phyloP scores from a whole-genome alignment of 495 filamentous ascomycete genomes.

The Sordaria brevicollis region DNA sequence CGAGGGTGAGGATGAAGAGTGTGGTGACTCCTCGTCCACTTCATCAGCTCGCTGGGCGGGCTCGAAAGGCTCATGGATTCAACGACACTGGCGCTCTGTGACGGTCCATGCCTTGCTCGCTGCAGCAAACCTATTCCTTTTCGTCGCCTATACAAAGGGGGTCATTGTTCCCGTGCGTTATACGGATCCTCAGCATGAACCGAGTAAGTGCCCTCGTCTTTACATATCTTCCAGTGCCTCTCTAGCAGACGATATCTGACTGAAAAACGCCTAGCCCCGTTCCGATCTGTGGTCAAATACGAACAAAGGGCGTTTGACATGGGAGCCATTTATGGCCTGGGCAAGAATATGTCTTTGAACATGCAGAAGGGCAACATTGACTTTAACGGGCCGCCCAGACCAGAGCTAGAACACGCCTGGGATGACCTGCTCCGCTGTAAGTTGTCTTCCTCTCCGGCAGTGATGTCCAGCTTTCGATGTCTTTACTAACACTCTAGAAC shows the following conservation, averaged over 20 bases:
- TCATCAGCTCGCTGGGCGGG: not conserved
- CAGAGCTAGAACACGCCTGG: slow-evolving; percentile 1
- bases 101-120: not conserved
- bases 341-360: not conserved
- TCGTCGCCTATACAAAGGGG: not conserved
- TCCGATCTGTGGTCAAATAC: not conserved
- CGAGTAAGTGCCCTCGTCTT: not conserved
- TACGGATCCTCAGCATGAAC: not conserved
- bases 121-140: not conserved
- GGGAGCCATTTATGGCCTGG: not conserved
- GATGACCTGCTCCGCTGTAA: not conserved
- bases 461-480: not conserved
- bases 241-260: not conserved
- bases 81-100: not conserved
- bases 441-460: not conserved
- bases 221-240: not conserved
- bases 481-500: not conserved
- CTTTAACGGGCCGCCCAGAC: slow-evolving; percentile 2
- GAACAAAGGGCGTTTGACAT: not conserved
- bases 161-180: not conserved
- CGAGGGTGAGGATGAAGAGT: not conserved
- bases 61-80: not conserved
- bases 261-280: not conserved
- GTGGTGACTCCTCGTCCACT: not conserved
- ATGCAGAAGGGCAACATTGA: not conserved